These are phyloP conservation scores for Gonium pectorale DNA, from an alignment of 139 green algal species.

Conservation along the genomic window DNA sequence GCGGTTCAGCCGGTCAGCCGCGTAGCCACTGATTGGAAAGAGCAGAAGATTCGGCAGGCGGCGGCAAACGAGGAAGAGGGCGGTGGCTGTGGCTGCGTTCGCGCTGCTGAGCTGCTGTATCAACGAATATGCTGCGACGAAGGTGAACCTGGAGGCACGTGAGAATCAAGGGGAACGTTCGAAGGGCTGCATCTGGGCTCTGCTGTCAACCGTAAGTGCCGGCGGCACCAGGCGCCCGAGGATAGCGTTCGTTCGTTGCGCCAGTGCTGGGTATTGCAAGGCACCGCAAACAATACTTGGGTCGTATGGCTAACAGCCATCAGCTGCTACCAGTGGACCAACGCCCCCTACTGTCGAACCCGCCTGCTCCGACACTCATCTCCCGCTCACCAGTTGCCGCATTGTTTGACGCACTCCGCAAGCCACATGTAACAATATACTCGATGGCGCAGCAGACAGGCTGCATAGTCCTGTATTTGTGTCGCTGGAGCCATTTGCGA, in stretches of 20 bases:
- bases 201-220: too few species aligned
- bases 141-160: conserved; percentile 28
- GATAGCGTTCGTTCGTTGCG: too few species aligned
- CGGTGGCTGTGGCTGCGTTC: conserved; percentile 1
- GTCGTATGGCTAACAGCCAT: too few species aligned
- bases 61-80: conserved; percentile 37
- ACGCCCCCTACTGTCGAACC: too few species aligned
- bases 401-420: conserved; percentile 21
- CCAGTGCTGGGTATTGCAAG: too few species aligned
- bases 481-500: too few species aligned
- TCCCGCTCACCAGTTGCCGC: conserved; percentile 18
- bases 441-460: not conserved
- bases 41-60: conserved; percentile 36
- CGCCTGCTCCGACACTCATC: not conserved
- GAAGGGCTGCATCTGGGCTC: too few species aligned
- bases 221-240: too few species aligned
- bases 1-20: conserved; percentile 23
- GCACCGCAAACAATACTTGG: too few species aligned
- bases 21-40: conserved; percentile 28
- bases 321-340: too few species aligned
- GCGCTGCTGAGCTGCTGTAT: not conserved
- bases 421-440: conserved; percentile 29
- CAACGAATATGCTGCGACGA: conserved; percentile 8
- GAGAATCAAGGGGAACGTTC: too few species aligned
- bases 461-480: conserved; percentile 11